Base-by-base conservation (phyloP, 768 basidiomycete species). In the Podaxis carcinomalis region DNA sequence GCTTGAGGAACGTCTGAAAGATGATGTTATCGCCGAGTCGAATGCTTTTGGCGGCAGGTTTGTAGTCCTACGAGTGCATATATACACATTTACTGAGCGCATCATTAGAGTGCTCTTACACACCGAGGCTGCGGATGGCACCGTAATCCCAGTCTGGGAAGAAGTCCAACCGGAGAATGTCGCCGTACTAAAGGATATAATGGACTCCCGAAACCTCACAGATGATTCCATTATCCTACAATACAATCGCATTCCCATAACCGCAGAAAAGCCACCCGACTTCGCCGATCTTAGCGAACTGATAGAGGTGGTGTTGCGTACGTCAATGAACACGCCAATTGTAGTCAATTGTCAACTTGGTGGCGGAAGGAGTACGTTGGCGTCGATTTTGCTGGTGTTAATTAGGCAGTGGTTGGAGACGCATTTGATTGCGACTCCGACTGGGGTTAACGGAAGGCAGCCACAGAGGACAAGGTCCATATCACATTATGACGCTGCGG, bases 321-420 rank as follows among this genome's bases (percentile, higher is more conserved):
- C 86, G 4, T 82, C 88, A 5, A 79, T 82, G 21, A 81, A 83
- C 40, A 89, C 90, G 0, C 90, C 90, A 0, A 90, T 98, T 60
- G 88, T 99, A 16, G 83, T 99, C 37, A 99, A 98, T 68, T 97
- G 95, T 67, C 97, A 99, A 69, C 83, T 99, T 13, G 96, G 94
- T 3, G 81, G 93, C 32, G 95, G 96, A 9, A 81, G 97, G 67
- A 95, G 93, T 62, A 96, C 95, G 0, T 74, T 94, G 52, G 88
- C 93, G n/a, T 91, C 95, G 16, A 82, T 95, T 46, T 83, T 95
- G 57, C 78, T 98, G 42, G 76, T 93, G 23, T 79, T 98, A 28
- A 92, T 95, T 55, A 84, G 90, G 65, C 81, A 88, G 68, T 97
- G 95, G 95, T 72, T 96, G 7, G 82, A 83, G 59, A 68, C 72